phyloP scores from a whole-genome alignment of 495 filamentous ascomycete species.

The Cladorrhinum samala region DNA sequence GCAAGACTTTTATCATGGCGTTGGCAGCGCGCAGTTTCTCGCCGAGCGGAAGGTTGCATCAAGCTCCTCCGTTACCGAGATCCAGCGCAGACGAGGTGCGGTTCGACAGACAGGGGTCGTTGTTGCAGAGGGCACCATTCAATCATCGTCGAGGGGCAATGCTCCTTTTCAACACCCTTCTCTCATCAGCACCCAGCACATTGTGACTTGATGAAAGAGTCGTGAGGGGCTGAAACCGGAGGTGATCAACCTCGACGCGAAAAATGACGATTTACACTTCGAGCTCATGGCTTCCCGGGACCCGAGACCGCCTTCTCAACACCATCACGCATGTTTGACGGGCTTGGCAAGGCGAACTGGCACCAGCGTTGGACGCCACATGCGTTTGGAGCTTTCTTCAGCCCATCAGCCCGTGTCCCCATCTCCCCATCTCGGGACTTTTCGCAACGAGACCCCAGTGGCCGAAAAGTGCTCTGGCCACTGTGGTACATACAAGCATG shows the following conservation, averaged over 20 bases:
- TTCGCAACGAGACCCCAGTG: too few species aligned
- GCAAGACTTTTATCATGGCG: not conserved
- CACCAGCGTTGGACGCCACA: not conserved
- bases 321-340: too few species aligned
- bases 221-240: not conserved
- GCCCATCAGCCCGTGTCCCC: not conserved
- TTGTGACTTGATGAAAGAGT: not conserved
- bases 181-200: not conserved
- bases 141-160: not conserved
- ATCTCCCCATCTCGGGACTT: not conserved
- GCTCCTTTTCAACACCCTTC: not conserved
- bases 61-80: conserved; percentile 11
- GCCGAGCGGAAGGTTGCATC: conserved; percentile 7
- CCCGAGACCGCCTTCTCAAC: not conserved
- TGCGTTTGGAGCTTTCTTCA: not conserved
- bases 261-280: not conserved
- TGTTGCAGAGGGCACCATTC: not conserved
- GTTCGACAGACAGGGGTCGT: conserved; percentile 1
- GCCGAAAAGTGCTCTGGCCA: too few species aligned
- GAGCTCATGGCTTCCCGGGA: not conserved
- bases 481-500: too few species aligned
- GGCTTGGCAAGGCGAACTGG: not conserved
- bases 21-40: conserved; percentile 5
- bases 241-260: not conserved
- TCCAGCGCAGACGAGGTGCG: conserved; percentile 2